Conservation (phyloP, 73 alveolate genomes). For the Urostyla sp. region DNA sequence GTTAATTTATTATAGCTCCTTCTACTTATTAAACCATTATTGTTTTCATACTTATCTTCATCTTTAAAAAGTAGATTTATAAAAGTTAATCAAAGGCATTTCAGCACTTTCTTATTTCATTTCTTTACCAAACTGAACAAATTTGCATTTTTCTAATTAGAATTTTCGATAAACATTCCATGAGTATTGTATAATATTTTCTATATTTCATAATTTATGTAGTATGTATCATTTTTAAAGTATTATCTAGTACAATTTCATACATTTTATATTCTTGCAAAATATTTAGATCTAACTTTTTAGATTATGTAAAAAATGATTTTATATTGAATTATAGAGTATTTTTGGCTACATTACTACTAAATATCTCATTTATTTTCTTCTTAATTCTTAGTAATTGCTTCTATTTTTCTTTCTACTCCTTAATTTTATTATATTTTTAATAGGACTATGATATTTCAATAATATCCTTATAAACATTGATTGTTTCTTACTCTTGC, state of each 20-base stretch:
- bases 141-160: background rate
- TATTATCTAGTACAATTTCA: conserved; percentile 45
- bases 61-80: too few species aligned
- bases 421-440: conserved; percentile 40
- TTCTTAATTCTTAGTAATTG: background rate
- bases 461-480: conserved; percentile 30
- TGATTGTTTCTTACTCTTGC: conserved; percentile 11
- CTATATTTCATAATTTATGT: too few species aligned
- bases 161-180: conserved; percentile 40
- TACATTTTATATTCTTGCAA: conserved; percentile 12
- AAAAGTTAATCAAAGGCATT: conserved; percentile 11
- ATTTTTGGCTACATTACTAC: conserved; percentile 12
- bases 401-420: conserved; percentile 8
- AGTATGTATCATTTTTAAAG: too few species aligned
- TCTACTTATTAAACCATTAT: background rate
- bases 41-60: conserved; percentile 22
- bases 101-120: background rate
- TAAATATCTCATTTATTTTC: conserved; percentile 38
- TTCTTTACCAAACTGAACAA: conserved; percentile 10
- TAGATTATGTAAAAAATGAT: too few species aligned
- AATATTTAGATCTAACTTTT: conserved; percentile 26
- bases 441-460: conserved; percentile 21
- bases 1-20: background rate
- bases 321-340: conserved; percentile 20
- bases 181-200: conserved; percentile 43